Base-by-base conservation (phyloP, 192 early-diverging fungal species). In the Rhizoclosmatium globosum region DNA sequence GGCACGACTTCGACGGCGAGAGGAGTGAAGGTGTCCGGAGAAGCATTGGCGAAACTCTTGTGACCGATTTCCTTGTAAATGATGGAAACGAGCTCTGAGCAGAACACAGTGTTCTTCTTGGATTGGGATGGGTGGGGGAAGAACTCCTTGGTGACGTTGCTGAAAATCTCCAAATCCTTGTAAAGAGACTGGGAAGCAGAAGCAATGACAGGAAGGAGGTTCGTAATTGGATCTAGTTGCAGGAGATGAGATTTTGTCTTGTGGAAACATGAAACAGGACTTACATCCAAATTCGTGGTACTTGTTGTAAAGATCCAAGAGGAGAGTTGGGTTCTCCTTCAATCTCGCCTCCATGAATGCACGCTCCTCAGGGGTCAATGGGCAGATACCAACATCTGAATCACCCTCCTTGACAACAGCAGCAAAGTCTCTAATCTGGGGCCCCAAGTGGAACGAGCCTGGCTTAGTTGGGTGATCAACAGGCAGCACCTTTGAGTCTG, bases 21-120 rank as follows among this genome's bases (percentile, higher is more conserved):
- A 9, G 81, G 81, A 23, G 81, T 82, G 64, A 82, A 82, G 13
- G 80, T 82, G 17, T 78, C 77, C 13, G 81, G 76, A 23, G 19
- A 15, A 1, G 79, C 19, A 23, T 77, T 48, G 23, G 43, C 47
- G 60, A 82, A 82, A 19, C 67, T 57, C 44, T 62, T 9, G 19
- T 77, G 47, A 58, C 79, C 81, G 64, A 82, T 19, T 11, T 9
- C 23, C 3, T 47, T 13, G 44, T 60, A 72, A 11, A 72, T n/a
- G 15, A 45, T 62, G 11, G 78, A 68, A 3, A 79, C 78, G 19
- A 79, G 15, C 53, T 79, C 78, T 2, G 45, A 50, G 47, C 78
- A 79, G 39, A 79, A 79, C 6, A 79, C 56, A 17, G 6, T 62
- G n/a, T 79, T 21, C 50, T 67, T 65, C 4, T 62, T 62, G 23